Percentiles rank a stretch among this genome's conserved stretches.
Conservation (phyloP, 768 basidiomycete species). For the Pulveroboletus ravenelii region DNA sequence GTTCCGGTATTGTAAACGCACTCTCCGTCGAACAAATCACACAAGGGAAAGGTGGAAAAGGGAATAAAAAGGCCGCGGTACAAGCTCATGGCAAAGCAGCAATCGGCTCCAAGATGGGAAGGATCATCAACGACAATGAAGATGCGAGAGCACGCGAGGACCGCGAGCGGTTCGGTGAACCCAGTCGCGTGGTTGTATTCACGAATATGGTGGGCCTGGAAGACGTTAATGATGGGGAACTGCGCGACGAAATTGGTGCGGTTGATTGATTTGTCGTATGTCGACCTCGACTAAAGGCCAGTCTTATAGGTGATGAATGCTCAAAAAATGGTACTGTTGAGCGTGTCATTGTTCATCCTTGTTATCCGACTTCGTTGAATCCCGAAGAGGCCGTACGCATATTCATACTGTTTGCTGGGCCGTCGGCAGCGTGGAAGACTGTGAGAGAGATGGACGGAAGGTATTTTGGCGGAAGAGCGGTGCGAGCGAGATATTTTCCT, state of each 20-base stretch:
- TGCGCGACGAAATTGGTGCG: slow-evolving; percentile 84
- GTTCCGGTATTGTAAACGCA: slow-evolving; percentile 84
- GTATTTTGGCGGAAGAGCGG: slow-evolving; percentile 83
- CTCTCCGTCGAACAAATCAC: slow-evolving; percentile 70
- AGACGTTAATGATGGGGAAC: slow-evolving; percentile 79
- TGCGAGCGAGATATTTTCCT: slow-evolving; percentile 78
- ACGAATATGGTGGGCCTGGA: slow-evolving; percentile 86
- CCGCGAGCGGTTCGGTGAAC: slow-evolving; percentile 76
- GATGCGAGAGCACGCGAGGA: slow-evolving; percentile 77
- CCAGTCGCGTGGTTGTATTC: slow-evolving; percentile 84
- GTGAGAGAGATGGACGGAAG: slow-evolving; percentile 90
- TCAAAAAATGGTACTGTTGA: slow-evolving; percentile 90
- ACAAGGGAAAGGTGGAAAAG: slow-evolving; percentile 34
- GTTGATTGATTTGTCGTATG: slow-evolving; percentile 1
- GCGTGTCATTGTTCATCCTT: slow-evolving; percentile 77
- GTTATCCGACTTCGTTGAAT: slow-evolving; percentile 59
- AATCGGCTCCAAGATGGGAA: slow-evolving; percentile 70
- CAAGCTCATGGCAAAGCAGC: slow-evolving; percentile 37
- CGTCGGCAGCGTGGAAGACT: slow-evolving; percentile 93
- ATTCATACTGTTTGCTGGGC: slow-evolving; percentile 87
- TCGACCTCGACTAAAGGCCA: neutral
- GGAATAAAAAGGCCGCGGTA: slow-evolving; percentile 32
- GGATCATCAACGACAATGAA: slow-evolving; percentile 87
- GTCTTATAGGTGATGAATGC: slow-evolving; percentile 73
- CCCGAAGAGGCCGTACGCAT: slow-evolving; percentile 85